These are phyloP conservation scores for Verbascum thapsus DNA, from an alignment of 257 asterid genomes.

Conservation along the genomic window DNA sequence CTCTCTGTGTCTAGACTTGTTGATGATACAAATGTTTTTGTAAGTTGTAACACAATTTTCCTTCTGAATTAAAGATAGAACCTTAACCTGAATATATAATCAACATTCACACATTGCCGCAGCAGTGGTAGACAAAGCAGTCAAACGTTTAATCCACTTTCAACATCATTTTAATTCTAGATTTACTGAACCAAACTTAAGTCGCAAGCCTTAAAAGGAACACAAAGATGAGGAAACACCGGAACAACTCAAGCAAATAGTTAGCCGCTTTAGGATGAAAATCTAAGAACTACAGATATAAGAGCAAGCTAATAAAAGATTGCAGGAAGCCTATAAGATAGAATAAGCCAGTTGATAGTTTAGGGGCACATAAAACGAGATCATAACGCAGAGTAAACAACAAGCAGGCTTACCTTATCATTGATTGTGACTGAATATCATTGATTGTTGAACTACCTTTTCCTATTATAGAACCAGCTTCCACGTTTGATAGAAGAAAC, in stretches of 20 bases:
- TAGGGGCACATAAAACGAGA: not conserved
- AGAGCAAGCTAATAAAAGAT: not conserved
- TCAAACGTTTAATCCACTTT: too few species aligned
- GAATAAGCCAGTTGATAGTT: not conserved
- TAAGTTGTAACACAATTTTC: too few species aligned
- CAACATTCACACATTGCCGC: too few species aligned
- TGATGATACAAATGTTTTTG: too few species aligned
- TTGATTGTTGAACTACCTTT: conserved; percentile 92
- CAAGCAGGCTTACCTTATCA: conserved; percentile 54
- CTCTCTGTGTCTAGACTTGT: too few species aligned
- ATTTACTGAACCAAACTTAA: too few species aligned
- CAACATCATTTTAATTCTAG: too few species aligned
- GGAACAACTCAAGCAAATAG: conserved; percentile 26
- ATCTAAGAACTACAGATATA: not conserved
- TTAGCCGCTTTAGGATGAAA: not conserved
- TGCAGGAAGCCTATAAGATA: not conserved
- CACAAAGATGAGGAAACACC: conserved; percentile 1
- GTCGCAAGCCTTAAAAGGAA: too few species aligned
- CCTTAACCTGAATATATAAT: too few species aligned
- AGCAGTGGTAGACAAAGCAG: too few species aligned
- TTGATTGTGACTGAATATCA: conserved; percentile 84
- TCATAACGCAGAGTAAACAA: not conserved
- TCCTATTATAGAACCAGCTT: conserved; percentile 98
- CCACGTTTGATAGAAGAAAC: conserved; percentile 95
- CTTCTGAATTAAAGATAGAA: too few species aligned